Evolutionary conservation across 768 basidiomycete species (phyloP).

Genomic region (Termitomyces sp.): DNA sequence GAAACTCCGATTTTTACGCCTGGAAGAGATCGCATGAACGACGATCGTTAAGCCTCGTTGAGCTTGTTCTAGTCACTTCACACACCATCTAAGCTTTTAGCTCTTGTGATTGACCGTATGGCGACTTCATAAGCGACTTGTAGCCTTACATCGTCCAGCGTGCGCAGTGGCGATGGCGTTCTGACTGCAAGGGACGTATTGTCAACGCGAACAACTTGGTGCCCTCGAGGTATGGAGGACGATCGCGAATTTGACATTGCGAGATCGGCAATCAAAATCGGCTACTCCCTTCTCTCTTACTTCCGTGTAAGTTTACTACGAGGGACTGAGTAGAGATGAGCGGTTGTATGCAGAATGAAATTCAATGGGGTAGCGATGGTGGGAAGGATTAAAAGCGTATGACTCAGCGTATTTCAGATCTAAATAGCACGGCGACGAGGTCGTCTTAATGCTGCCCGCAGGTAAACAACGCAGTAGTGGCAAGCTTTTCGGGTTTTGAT

Average conservation of each 20-base stretch:
- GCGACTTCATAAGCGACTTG: conserved; percentile 58
- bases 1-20: conserved; percentile 55
- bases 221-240: background rate
- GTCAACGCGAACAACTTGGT: background rate
- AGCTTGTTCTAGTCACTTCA: background rate
- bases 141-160: conserved; percentile 54
- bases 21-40: conserved; percentile 10
- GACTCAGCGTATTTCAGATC: no score
- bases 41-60: background rate
- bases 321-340: no score
- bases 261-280: conserved; percentile 5
- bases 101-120: conserved; percentile 45
- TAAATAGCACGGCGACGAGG: no score
- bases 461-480: no score
- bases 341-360: no score
- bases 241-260: conserved; percentile 10
- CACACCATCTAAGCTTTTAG: conserved; percentile 43
- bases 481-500: no score
- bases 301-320: no score
- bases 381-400: no score
- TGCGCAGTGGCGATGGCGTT: conserved; percentile 28
- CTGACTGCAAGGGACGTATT: conserved; percentile 1
- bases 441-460: no score
- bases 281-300: background rate
- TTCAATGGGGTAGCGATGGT: no score